These are phyloP conservation scores for Termitomyces sp. DNA, from an alignment of 768 basidiomycete genomes.

Conservation along the genomic window DNA sequence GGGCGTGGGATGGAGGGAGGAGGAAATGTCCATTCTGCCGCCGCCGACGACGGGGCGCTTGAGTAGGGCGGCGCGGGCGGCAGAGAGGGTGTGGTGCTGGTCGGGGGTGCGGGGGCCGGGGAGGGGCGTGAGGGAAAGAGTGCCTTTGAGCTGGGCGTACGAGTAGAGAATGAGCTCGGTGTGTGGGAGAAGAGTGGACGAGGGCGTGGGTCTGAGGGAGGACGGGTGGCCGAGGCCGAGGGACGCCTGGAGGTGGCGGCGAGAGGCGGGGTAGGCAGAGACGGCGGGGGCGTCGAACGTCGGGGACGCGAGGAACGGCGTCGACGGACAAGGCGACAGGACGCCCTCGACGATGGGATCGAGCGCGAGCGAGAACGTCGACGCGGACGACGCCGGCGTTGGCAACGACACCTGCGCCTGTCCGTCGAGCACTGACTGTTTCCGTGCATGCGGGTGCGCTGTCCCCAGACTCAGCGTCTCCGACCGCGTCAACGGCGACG, in stretches of 20 bases:
- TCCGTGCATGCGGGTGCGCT: conserved; percentile 75
- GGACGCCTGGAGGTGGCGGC: conserved; percentile 26
- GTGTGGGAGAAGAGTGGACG: conserved; percentile 29
- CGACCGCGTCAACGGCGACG: conserved; percentile 46
- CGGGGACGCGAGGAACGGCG: conserved; percentile 32
- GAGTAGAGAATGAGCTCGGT: conserved; percentile 78
- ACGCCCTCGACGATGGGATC: conserved; percentile 41
- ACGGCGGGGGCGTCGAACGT: conserved; percentile 24
- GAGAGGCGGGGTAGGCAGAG: conserved; percentile 26
- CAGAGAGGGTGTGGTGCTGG: conserved; percentile 38
- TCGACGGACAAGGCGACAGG: conserved; percentile 28
- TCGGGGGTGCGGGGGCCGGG: conserved; percentile 32
- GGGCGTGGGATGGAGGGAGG: conserved; percentile 28
- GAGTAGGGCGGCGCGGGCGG: conserved; percentile 45
- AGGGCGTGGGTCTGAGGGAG: conserved; percentile 25
- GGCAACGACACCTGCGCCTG: conserved; percentile 29
- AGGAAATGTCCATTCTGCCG: conserved; percentile 76
- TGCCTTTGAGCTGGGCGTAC: conserved; percentile 76
- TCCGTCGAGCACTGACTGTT: conserved; percentile 61
- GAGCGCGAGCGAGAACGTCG: conserved; percentile 42
- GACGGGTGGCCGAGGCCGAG: conserved; percentile 45
- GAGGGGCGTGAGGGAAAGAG: conserved; percentile 50
- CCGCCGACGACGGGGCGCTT: conserved; percentile 55
- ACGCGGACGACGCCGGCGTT: conserved; percentile 33
- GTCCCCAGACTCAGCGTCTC: conserved; percentile 47